phyloP scores from a whole-genome alignment of 1,139 yeast species.

The Taphrina pruni region DNA sequence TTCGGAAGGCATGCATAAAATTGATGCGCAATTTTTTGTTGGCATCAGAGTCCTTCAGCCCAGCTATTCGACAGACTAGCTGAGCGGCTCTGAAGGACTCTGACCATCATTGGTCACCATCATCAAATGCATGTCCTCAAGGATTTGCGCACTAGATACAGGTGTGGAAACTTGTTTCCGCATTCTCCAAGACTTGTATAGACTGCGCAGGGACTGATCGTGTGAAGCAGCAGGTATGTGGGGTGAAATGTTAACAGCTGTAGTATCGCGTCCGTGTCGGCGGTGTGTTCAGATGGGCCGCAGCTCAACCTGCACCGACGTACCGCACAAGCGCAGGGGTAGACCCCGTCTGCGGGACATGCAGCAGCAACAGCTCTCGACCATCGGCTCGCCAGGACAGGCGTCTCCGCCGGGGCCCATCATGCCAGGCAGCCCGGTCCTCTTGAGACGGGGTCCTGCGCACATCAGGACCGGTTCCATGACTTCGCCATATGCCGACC shows the following conservation, averaged over 20 bases:
- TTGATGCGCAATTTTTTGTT: too few species aligned
- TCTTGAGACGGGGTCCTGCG: neutral
- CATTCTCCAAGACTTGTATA: neutral
- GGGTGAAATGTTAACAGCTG: neutral
- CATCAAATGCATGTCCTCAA: neutral
- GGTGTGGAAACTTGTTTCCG: too few species aligned
- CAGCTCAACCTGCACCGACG: conserved; percentile 43
- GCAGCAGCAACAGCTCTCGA: conserved; percentile 13
- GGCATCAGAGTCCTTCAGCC: too few species aligned
- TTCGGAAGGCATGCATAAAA: neutral
- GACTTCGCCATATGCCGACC: conserved; percentile 15
- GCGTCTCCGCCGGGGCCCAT: conserved; percentile 9
- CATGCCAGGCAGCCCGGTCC: conserved; percentile 18
- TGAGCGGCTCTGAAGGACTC: neutral
- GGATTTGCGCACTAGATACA: neutral
- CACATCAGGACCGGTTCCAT: conserved; percentile 14
- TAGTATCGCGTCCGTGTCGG: conserved; percentile 43
- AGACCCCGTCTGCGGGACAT: conserved; percentile 42
- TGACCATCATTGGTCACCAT: neutral
- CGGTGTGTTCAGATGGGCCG: conserved; percentile 44
- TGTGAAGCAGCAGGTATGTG: too few species aligned
- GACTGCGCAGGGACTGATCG: neutral
- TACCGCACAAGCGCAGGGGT: conserved; percentile 45
- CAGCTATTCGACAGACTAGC: too few species aligned
- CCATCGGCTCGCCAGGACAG: neutral